Conservation (phyloP, 2,329 filamentous ascomycete genomes). For the Coleophoma crateriformis region DNA sequence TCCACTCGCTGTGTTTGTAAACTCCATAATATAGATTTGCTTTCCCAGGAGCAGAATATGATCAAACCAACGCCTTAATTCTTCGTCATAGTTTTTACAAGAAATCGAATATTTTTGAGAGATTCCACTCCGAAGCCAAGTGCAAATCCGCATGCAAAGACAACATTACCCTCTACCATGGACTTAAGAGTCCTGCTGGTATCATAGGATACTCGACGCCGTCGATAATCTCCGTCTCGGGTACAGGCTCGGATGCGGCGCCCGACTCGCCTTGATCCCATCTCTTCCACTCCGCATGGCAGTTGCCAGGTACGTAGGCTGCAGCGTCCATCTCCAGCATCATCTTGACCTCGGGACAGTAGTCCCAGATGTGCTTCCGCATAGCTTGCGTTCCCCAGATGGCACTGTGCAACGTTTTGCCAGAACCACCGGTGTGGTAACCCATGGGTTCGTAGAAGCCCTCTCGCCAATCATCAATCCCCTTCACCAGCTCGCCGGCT, state of each 20-base stretch:
- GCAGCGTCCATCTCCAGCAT: constrained; percentile 49
- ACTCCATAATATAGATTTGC: too few species aligned
- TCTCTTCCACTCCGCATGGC: constrained; percentile 40
- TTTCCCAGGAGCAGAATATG: too few species aligned
- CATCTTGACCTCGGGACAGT: constrained; percentile 55
- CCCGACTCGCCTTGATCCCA: constrained; percentile 16
- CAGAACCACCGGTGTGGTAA: constrained; percentile 48
- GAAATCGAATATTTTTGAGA: too few species aligned
- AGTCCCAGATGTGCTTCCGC: constrained; percentile 47
- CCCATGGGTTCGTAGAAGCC: constrained; percentile 53
- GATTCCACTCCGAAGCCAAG: too few species aligned
- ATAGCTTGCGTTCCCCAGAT: constrained; percentile 44
- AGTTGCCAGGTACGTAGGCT: constrained; percentile 42
- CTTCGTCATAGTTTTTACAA: too few species aligned
- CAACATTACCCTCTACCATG: constrained; percentile 16
- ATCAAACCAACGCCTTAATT: too few species aligned
- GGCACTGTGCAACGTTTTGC: constrained; percentile 34
- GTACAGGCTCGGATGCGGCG: constrained; percentile 3
- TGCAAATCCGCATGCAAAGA: too few species aligned
- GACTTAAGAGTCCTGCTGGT: constrained; percentile 17
- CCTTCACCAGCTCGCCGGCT: constrained; percentile 27
- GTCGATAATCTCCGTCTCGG: constrained; percentile 21
- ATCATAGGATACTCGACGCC: constrained; percentile 25
- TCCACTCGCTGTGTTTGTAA: too few species aligned
- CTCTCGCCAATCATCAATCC: constrained; percentile 44